These are phyloP conservation scores for Leishmania aethiopica DNA, from an alignment of 208 protist genomes.

Conservation along the genomic window DNA sequence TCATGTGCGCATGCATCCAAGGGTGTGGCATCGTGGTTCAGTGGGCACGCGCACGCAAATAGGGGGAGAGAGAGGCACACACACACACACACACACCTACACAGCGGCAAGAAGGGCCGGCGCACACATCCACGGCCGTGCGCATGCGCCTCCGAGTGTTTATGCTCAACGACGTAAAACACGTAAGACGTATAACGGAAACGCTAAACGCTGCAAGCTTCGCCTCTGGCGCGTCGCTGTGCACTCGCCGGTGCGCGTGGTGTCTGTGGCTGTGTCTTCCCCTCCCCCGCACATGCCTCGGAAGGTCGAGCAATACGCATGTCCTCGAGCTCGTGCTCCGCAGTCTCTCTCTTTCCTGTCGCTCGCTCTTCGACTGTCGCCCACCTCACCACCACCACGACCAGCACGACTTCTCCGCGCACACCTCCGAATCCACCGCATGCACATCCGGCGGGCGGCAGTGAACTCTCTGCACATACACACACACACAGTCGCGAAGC, in stretches of 20 bases:
- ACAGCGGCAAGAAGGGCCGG: no score
- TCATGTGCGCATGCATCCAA: background rate
- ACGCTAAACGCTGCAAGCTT: no score
- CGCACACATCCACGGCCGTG: no score
- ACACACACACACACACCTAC: background rate
- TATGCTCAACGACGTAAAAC: no score
- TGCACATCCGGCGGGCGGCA: background rate
- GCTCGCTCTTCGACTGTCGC: no score
- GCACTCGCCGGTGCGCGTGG: background rate
- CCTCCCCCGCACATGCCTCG: background rate
- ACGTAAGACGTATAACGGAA: no score
- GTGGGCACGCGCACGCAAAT: background rate
- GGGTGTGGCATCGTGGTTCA: background rate
- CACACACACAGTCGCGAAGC: conserved; percentile 4
- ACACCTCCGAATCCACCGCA: background rate
- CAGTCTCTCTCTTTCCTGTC: background rate
- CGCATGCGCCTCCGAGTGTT: no score
- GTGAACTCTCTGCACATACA: background rate
- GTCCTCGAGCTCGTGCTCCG: background rate
- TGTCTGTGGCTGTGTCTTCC: background rate
- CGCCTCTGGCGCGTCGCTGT: no score
- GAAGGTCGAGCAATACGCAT: background rate
- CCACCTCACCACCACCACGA: background rate
- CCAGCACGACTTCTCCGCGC: background rate
- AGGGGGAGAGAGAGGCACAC: background rate